Evolutionary conservation across 2,329 filamentous ascomycete genomes (phyloP), one percentile per base, ranked within the genome.

Genomic region (Paecilomyces sp.): DNA sequence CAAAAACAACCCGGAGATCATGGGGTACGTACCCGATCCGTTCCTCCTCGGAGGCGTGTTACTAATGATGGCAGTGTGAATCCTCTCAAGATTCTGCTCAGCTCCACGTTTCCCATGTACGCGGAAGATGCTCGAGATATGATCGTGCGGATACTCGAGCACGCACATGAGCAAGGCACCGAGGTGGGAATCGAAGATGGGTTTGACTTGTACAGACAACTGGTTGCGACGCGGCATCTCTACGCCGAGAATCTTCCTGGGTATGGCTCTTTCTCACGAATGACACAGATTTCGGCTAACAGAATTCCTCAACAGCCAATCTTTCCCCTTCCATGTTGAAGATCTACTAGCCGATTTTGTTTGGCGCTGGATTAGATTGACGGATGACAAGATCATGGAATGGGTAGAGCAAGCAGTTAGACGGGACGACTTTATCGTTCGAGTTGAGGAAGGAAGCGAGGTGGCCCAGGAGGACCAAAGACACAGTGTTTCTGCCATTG

Each of bases 351-450:
- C 92, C 62, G 88, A 90, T 36, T 99, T 97, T 73, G 94, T 97
- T 5, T 97, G 92, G 92, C 87, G 91, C 60, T 99, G 92, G 92
- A 91, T 99, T 63, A 83, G 84, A 58, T 85, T 87, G 63, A 92
- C 91, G 7, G 92, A 97, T 67, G 79, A 80, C 34, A 91, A 88
- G 69, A 87, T 97, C 69, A 82, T 89, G 62, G 86, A 87, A 25
- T 94, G 94, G 80, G 90, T 97, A 47, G 91, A 95, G 54, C 86
- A 93, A 68, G 92, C 94, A 8, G 88, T 97, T 74, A 93, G 91
- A 72, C 90, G 95, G 66, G 94, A 99, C 72, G 78, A 86, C 60
- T 99, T 97, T 75, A 83, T 87, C 66, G 87, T 96, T 58, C 84
- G 90, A 58, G 83, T 83, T 9, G 82, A 88, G 55, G 80, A 85